Conservation (phyloP, 345 rosid species). For the Boechera stricta region DNA sequence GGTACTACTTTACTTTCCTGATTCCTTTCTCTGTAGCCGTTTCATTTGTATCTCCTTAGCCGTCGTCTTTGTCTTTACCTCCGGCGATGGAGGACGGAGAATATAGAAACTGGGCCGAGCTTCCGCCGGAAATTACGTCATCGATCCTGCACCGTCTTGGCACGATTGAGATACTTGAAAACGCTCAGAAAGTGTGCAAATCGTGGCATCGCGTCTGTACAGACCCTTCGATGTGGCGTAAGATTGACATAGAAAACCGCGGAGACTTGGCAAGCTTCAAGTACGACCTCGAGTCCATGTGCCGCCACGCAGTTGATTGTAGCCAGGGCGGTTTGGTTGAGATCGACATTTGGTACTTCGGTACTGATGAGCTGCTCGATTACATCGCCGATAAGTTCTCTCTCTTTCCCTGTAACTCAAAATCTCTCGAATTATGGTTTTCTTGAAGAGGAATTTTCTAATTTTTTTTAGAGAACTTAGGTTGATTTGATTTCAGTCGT, state of each 20-base stretch:
- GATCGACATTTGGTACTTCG: slow-evolving; percentile 49
- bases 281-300: slow-evolving; percentile 41
- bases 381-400: slow-evolving; percentile 54
- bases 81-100: neutral
- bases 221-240: neutral
- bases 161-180: neutral
- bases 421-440: too few species aligned
- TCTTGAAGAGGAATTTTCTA: too few species aligned
- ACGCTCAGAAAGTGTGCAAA: neutral
- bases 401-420: neutral
- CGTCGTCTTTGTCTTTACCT: neutral
- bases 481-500: too few species aligned
- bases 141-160: neutral
- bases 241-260: slow-evolving; percentile 46
- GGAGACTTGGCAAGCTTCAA: neutral
- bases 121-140: neutral
- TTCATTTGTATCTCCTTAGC: neutral
- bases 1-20: too few species aligned
- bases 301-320: slow-evolving; percentile 59
- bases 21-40: neutral
- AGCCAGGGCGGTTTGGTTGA: slow-evolving; percentile 55
- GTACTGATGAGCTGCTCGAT: slow-evolving; percentile 50
- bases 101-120: neutral
- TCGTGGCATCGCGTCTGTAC: neutral
- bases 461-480: too few species aligned